Evolutionary conservation across 306 rosid species (phyloP), one percentile per base, ranked within the genome.

Genomic region (Cicer cuneatum): DNA sequence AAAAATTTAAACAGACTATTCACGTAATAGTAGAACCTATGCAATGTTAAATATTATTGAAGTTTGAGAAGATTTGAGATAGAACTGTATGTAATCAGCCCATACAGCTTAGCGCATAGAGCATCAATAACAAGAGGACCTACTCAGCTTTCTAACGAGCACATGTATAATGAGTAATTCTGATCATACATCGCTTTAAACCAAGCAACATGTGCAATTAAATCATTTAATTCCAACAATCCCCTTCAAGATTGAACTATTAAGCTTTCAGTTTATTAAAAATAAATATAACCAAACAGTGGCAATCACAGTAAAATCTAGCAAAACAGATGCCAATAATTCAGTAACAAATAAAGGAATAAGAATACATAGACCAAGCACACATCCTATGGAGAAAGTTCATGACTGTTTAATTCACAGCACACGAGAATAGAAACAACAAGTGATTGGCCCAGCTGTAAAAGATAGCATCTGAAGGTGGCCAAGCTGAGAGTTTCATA

Each of bases 181-280:
- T 13, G 18, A 7, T 29, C 39, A 33, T 33, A 59, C 13, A 11
- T 13, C 13, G 4, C 48, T 5, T 41, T 8, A 10, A 64, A 42
- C 8, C 52, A 41, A 42, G 21, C 70, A 64, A 41, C 10, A 24
- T 13, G 41, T 49, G 62, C n/a, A n/a, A 39, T 69, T 69, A 69
- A 49, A 21, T 47, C 74, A 48, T 68, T 14, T 10, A 63, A 63
- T 39, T 64, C 38, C 38, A 64, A 64, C 4, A 2, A 21, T 16
- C 48, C 62, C 74, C 47, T 43, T 18, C 5, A 15, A 18, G 16
- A 15, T 52, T 33, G 29, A 68, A 4, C n/a, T 8, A 54, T n/a
- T 54, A 53, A 8, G 54, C 15, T 8, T 42, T 13, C 43, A 56
- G 33, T 59, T 57, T 57, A 48, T 12, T 41, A 42, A 10, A 42